Evolutionary conservation across 2,329 filamentous ascomycete species (phyloP), one percentile per base, ranked within the genome.

Genomic region (Cyphellophora europaea): DNA sequence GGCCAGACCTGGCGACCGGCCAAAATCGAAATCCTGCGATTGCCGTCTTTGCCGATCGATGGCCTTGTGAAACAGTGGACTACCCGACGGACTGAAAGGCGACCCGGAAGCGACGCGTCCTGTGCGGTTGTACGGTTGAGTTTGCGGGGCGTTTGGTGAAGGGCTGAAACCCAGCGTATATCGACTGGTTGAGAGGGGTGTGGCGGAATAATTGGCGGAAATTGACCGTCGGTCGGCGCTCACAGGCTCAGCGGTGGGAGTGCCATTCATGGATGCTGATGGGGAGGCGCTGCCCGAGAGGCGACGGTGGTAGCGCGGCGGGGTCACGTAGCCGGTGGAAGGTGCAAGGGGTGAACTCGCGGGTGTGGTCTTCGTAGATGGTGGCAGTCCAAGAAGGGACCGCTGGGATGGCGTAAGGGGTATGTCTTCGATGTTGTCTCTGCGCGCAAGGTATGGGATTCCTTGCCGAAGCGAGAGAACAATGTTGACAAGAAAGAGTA

Each of bases 331-430:
- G 25, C 19, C 36, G 65, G 49, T 82, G 16, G 76, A 62, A 93
- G 95, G 50, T 85, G 77, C 2, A 89, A 89, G 3, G 89, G 89
- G 1, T 89, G 95, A 49, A 81, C 77, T 27, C 0, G 79, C 82
- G 0, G 62, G 56, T 1, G 81, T 60, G 3, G 71, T 68, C 41
- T 68, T 74, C 1, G 79, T 74, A 39, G 70, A 74, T 3, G 85
- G 79, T 25, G 80, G 73, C 3, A 98, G 74, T 31, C 87, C 88
- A 33, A 98, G 75, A 11, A 94, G 72, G 44, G 79, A 72, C 42
- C 89, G 82, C 65, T 96, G 91, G 10, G 79, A 77, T n/a, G 84
- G 79, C 1, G 89, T 95, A 47, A 98, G 72, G 42, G 89, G 78
- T 33, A 98, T 93, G 57, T 98, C 91, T 57, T 78, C 68, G 44